Evolutionary conservation across 2,329 filamentous ascomycete species (phyloP).

Genomic region (Thelonectria blattea): DNA sequence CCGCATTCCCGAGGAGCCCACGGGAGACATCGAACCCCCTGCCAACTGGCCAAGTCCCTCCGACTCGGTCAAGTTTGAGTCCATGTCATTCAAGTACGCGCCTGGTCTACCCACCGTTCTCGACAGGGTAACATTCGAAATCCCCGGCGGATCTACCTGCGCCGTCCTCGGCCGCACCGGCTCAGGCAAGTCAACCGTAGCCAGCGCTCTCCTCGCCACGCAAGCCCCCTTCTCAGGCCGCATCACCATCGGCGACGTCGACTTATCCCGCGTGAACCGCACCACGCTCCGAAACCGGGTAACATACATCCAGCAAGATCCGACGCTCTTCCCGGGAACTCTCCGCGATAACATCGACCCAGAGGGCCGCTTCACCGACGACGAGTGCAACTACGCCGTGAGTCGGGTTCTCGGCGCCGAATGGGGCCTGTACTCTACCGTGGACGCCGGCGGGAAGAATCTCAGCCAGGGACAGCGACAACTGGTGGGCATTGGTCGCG

Average conservation of each 20-base stretch:
- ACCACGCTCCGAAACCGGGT: constrained; percentile 62
- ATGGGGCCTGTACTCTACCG: constrained; percentile 55
- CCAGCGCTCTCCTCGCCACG: constrained; percentile 63
- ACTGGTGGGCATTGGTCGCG: constrained; percentile 65
- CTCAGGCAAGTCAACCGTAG: constrained; percentile 83
- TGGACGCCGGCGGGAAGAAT: constrained; percentile 67
- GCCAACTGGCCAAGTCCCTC: constrained; percentile 76
- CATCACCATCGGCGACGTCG: constrained; percentile 60
- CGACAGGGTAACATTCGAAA: constrained; percentile 70
- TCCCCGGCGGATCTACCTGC: constrained; percentile 68
- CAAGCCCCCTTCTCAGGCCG: constrained; percentile 56
- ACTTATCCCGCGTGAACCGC: constrained; percentile 60
- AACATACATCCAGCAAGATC: constrained; percentile 69
- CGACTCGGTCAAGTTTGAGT: constrained; percentile 76
- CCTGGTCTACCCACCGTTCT: constrained; percentile 77
- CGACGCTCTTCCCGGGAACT: constrained; percentile 65
- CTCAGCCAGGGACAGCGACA: constrained; percentile 68
- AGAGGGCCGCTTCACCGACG: constrained; percentile 61
- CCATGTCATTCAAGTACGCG: constrained; percentile 81
- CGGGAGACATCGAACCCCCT: constrained; percentile 71
- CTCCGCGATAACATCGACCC: constrained; percentile 73
- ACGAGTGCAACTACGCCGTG: constrained; percentile 58
- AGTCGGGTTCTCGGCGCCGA: constrained; percentile 62
- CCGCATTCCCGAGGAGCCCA: constrained; percentile 76
- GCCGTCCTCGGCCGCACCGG: constrained; percentile 82